Conservation (phyloP, 176 grass and related monocot species). For the Carex cristatella region DNA sequence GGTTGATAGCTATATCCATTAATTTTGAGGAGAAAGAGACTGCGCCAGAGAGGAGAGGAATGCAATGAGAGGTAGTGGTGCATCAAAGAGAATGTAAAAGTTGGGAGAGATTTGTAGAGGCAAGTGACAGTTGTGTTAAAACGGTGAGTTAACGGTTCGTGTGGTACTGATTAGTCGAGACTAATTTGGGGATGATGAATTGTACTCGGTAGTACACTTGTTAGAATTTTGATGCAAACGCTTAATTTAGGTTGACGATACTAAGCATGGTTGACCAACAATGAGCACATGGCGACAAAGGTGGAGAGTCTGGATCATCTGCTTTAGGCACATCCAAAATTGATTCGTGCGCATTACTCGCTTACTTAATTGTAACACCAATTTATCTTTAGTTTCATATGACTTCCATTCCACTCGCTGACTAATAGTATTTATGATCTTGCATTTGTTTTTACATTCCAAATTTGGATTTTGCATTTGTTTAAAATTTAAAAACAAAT, state of each 20-base stretch:
- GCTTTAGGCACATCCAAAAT: too few species aligned
- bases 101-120: neutral
- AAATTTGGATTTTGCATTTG: too few species aligned
- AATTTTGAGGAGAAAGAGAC: neutral
- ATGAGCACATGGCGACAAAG: neutral
- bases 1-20: neutral
- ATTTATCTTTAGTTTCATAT: too few species aligned
- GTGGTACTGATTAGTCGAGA: neutral
- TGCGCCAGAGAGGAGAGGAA: neutral
- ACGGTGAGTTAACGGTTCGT: conserved; percentile 8
- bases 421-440: too few species aligned
- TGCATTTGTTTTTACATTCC: too few species aligned
- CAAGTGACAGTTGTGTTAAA: conserved; percentile 1
- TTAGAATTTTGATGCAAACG: neutral
- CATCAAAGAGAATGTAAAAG: neutral
- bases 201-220: conserved; percentile 9
- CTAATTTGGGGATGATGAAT: conserved; percentile 12
- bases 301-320: neutral
- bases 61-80: neutral
- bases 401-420: too few species aligned
- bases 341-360: too few species aligned
- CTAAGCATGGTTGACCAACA: neutral
- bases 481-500: too few species aligned
- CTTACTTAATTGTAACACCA: too few species aligned
- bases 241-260: neutral